phyloP scores from a whole-genome alignment of 75 land plant species.

The Cupressus sempervirens region DNA sequence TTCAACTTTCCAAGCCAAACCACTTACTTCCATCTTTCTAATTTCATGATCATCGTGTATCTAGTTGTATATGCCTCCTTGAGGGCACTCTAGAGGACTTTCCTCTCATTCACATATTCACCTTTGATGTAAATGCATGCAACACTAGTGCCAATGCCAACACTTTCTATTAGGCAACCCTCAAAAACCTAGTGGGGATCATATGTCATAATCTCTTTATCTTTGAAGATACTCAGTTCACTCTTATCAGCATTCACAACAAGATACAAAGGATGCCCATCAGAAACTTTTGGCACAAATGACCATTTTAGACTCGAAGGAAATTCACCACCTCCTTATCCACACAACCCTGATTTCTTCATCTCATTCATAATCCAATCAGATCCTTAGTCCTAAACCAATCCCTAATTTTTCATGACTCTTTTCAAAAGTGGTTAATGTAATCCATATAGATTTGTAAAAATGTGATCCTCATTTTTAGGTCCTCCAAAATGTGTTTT shows the following conservation, averaged over 20 bases:
- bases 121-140: slow-evolving; percentile 95
- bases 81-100: slow-evolving; percentile 61
- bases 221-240: slow-evolving; percentile 95
- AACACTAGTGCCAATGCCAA: slow-evolving; percentile 85
- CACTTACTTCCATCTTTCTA: too few relatives aligned
- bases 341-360: slow-evolving; percentile 89
- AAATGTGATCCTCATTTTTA: slow-evolving; percentile 84
- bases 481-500: slow-evolving; percentile 83
- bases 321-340: slow-evolving; percentile 93
- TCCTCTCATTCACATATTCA: slow-evolving; percentile 89
- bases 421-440: slow-evolving; percentile 88
- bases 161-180: slow-evolving; percentile 29
- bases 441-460: slow-evolving; percentile 83
- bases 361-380: slow-evolving; percentile 97
- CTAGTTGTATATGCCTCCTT: slow-evolving; percentile 89
- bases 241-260: slow-evolving; percentile 98
- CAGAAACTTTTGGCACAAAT: slow-evolving; percentile 93
- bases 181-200: slow-evolving; percentile 90
- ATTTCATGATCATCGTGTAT: too few relatives aligned
- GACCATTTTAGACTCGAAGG: slow-evolving; percentile 97
- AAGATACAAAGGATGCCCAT: slow-evolving; percentile 88
- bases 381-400: slow-evolving; percentile 90
- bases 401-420: slow-evolving; percentile 78
- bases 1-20: too few relatives aligned
- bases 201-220: slow-evolving; percentile 90